A percentile compares a stretch with the other conserved stretches of the same genome.
These are phyloP conservation scores for Candida hispaniensis DNA, from an alignment of 805 yeast species.

Conservation along the genomic window DNA sequence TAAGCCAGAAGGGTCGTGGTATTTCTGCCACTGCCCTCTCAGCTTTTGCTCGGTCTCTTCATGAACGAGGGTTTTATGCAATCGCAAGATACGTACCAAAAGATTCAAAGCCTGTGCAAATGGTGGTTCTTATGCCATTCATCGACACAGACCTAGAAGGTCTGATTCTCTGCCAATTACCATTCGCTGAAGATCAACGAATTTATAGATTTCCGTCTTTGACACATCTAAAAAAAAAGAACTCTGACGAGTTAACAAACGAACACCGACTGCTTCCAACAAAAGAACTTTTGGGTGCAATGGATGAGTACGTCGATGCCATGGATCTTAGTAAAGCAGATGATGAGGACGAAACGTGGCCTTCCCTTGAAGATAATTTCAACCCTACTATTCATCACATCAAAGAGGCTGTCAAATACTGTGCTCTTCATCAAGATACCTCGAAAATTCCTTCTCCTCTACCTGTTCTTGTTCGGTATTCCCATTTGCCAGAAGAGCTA, in stretches of 20 bases:
- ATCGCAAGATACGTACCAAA: conserved; percentile 55
- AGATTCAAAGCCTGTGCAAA: conserved; percentile 20
- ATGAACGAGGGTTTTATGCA: conserved; percentile 38
- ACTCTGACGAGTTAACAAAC: conserved; percentile 27
- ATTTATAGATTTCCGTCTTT: conserved; percentile 42
- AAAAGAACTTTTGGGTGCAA: conserved; percentile 32
- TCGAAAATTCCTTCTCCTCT: conserved; percentile 28
- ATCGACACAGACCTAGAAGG: conserved; percentile 24
- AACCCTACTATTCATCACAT: conserved; percentile 25
- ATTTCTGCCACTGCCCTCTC: conserved; percentile 36
- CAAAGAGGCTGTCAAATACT: conserved; percentile 22
- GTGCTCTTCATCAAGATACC: conserved; percentile 29
- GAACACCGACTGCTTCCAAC: conserved; percentile 29
- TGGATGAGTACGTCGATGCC: conserved; percentile 36
- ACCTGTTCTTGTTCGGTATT: conserved; percentile 22
- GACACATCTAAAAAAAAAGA: conserved; percentile 31
- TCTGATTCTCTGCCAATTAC: conserved; percentile 46
- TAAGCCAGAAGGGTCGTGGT: conserved; percentile 32
- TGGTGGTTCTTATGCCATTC: conserved; percentile 47
- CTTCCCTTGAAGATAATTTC: conserved; percentile 25
- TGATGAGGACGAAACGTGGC: conserved; percentile 21
- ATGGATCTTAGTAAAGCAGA: conserved; percentile 32
- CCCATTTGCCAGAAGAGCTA: conserved; percentile 20
- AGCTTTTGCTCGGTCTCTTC: conserved; percentile 44
- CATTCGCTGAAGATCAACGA: conserved; percentile 63